Evolutionary conservation across 352 stramenopile species (phyloP), one percentile per base, ranked within the genome.

Genomic region (Pythium apleroticum): DNA sequence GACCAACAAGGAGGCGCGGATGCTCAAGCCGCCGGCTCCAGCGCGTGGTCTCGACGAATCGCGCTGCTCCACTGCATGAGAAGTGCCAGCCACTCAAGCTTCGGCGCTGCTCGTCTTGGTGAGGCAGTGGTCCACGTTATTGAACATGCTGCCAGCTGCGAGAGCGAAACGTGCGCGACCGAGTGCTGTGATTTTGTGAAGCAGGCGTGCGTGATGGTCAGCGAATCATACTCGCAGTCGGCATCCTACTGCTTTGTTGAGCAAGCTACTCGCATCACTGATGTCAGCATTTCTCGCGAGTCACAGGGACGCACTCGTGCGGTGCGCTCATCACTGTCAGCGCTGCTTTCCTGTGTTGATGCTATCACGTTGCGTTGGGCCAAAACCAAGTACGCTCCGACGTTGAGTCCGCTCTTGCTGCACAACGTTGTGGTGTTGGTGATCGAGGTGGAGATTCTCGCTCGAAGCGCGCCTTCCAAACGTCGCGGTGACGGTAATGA

Each of bases 121-220:
- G 68, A 73, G 9, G 60, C 67, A 2, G 60, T 92, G 7, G 52
- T 86, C 27, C 28, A 73, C 22, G 52, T 92, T 25, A 37, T 89
- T 20, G 65, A 63, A 4, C 84, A 92, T 53, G 53, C 88, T 2
- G 48, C 69, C 1, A 69, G 22, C 1, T 90, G 81, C 22, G 30
- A 62, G 30, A 79, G 60, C 33, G 49, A 61, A 49, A 33, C 25
- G 2, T 81, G 89, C 22, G 76, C 76, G 17, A 59, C 65, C 6
- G 72, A 84, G 52, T 90, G 81, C 57, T 74, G 31, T 49, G 64
- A 72, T 46, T 77, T 89, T 37, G 60, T 90, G 41, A 78, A 67
- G 31, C 79, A 80, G 30, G 56, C 69, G 10, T 74, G 89, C 15
- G 59, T 72, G 5, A 89, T 84, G 50, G 41, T 75, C 8, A 24